These are phyloP conservation scores for Caryopteris hybrid DNA, from an alignment of 305 asterid genomes.

Conservation along the genomic window DNA sequence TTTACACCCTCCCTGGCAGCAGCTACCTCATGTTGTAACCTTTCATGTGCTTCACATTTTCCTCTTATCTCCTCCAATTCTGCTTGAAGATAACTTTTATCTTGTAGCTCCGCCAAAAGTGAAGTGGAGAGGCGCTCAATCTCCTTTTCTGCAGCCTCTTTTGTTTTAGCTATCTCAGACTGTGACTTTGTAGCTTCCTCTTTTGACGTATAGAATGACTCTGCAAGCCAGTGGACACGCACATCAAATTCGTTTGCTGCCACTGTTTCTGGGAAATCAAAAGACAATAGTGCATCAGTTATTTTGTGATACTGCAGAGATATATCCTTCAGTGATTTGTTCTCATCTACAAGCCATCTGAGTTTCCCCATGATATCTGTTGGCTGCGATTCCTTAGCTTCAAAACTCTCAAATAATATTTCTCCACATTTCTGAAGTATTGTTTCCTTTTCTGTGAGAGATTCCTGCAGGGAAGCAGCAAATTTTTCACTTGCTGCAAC, in stretches of 20 bases:
- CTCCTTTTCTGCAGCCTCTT: conserved; percentile 53
- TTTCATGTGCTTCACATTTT: conserved; percentile 33
- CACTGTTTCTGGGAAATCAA: conserved; percentile 70
- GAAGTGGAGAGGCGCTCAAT: conserved; percentile 56
- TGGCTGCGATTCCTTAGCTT: conserved; percentile 41
- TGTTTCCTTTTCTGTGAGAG: conserved; percentile 59
- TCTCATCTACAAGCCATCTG: conserved; percentile 66
- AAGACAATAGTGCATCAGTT: conserved; percentile 34
- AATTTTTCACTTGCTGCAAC: conserved; percentile 45
- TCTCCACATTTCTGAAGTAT: conserved; percentile 67
- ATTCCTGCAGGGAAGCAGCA: conserved; percentile 60
- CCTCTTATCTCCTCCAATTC: conserved; percentile 49
- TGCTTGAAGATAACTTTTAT: conserved; percentile 51
- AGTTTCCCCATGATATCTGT: conserved; percentile 55
- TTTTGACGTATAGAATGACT: conserved; percentile 50
- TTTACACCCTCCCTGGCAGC: conserved; percentile 33
- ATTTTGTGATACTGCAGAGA: conserved; percentile 52
- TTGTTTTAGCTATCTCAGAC: conserved; percentile 45
- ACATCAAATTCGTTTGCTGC: conserved; percentile 44
- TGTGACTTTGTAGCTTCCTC: conserved; percentile 58
- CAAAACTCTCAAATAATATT: conserved; percentile 47
- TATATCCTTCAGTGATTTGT: conserved; percentile 47
- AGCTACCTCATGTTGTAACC: conserved; percentile 33
- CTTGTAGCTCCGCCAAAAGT: conserved; percentile 59
- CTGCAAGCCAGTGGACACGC: conserved; percentile 58